Evolutionary conservation across 2,329 filamentous ascomycete species (phyloP).

Genomic region (Botrytis cinerea): DNA sequence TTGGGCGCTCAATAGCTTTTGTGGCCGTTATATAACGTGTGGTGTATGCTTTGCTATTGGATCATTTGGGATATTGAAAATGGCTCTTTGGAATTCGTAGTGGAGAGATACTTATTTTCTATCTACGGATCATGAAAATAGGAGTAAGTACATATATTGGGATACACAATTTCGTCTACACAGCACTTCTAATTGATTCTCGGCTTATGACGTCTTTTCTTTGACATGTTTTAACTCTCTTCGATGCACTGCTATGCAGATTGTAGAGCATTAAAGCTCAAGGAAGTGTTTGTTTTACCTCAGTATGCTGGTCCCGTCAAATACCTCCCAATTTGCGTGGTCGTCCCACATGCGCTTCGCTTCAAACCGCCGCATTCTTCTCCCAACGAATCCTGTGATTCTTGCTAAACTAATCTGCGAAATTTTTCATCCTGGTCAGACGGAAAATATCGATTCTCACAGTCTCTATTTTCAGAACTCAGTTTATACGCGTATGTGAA

Average conservation of each 20-base stretch:
- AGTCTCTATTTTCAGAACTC: slow-evolving; percentile 43
- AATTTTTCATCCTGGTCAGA: neutral
- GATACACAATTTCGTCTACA: neutral
- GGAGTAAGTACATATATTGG: neutral
- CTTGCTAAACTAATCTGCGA: neutral
- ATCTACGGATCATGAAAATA: neutral
- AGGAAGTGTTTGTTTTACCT: neutral
- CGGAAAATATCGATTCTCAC: neutral
- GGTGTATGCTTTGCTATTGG: neutral
- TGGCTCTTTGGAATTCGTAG: neutral
- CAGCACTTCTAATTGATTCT: too few relatives aligned
- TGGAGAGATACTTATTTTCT: neutral
- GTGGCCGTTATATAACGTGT: too few relatives aligned
- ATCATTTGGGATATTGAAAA: neutral
- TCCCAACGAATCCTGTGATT: neutral
- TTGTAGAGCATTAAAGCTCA: fast-evolving
- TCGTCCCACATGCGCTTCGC: neutral
- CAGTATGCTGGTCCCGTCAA: neutral
- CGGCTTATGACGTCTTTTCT: neutral
- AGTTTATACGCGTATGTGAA: slow-evolving; percentile 52
- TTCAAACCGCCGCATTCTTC: neutral
- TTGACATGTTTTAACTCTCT: too few relatives aligned
- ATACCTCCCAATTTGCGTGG: neutral
- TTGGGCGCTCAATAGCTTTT: too few relatives aligned
- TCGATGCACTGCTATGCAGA: neutral